Conservation (phyloP, 345 rosid genomes). For the Mangifera indica region DNA sequence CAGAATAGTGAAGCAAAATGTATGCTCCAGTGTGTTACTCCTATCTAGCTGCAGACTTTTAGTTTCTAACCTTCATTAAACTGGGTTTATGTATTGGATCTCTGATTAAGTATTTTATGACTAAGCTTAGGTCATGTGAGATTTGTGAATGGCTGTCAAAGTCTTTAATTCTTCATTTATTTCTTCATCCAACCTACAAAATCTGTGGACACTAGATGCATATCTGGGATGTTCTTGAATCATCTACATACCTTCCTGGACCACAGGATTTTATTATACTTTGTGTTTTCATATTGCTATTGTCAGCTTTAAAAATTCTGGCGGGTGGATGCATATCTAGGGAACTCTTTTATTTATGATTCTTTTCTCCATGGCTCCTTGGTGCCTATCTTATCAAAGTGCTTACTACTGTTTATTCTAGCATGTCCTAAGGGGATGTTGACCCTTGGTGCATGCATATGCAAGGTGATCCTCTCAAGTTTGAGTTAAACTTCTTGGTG, state of each 20-base stretch:
- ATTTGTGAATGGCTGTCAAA: background rate
- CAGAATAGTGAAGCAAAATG: slow-evolving; percentile 12
- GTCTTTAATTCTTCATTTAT: background rate
- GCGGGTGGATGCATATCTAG: too few relatives aligned
- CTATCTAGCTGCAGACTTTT: background rate
- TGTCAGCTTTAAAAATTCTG: too few relatives aligned
- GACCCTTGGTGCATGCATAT: too few relatives aligned
- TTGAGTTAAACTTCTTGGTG: too few relatives aligned
- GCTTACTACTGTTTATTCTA: too few relatives aligned
- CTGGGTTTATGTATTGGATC: background rate
- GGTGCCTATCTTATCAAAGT: too few relatives aligned
- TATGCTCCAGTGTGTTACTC: background rate
- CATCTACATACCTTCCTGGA: background rate
- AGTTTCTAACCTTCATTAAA: background rate
- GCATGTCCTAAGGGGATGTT: too few relatives aligned
- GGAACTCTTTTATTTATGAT: too few relatives aligned
- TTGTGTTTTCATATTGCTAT: too few relatives aligned
- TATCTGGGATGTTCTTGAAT: slow-evolving; percentile 6
- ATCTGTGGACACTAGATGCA: background rate
- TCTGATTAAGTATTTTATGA: background rate
- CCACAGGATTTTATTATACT: too few relatives aligned
- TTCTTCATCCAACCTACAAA: background rate
- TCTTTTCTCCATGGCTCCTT: too few relatives aligned
- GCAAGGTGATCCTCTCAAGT: too few relatives aligned
- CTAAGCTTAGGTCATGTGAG: background rate